A percentile compares a stretch with the other conserved stretches of the same genome.
Evolutionary conservation across 1,284 basidiomycete species (phyloP).

Genomic region (Earliella scabrosa): DNA sequence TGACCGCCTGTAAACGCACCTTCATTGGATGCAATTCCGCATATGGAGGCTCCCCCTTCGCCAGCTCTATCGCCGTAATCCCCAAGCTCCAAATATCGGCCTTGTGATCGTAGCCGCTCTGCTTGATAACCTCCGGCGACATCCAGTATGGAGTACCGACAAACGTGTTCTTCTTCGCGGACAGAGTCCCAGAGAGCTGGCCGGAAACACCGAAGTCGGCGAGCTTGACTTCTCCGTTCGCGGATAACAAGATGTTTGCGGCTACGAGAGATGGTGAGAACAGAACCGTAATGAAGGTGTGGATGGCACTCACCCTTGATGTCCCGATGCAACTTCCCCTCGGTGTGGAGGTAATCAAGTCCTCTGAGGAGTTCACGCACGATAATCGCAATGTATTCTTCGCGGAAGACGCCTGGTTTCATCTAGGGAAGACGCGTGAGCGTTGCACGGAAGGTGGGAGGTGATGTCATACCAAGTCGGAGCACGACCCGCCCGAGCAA

Average conservation of each 20-base stretch:
- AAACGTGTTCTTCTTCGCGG: conserved; percentile 99
- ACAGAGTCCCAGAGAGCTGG: conserved; percentile 94
- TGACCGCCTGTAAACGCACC: conserved; percentile 44
- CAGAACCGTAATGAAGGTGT: not conserved
- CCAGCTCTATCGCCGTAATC: conserved; percentile 97
- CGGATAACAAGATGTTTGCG: conserved; percentile 93
- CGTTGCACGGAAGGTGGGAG: conserved; percentile 12
- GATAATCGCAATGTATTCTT: conserved; percentile 99
- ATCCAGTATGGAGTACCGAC: conserved; percentile 99
- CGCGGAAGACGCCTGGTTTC: conserved; percentile 96
- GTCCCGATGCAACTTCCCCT: conserved; percentile 97
- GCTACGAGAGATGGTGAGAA: conserved; percentile 48
- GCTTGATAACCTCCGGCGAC: conserved; percentile 99
- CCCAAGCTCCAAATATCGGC: conserved; percentile 98
- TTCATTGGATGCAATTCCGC: conserved; percentile 99
- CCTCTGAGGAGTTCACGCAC: conserved; percentile 91
- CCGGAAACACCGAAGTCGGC: conserved; percentile 99
- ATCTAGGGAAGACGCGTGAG: conserved; percentile 60
- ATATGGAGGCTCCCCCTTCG: conserved; percentile 97
- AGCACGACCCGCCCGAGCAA: conserved; percentile 86
- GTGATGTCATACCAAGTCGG: conserved; percentile 66
- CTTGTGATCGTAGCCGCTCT: conserved; percentile 98
- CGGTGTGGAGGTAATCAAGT: conserved; percentile 93
- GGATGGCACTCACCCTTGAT: conserved; percentile 82
- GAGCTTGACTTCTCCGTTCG: conserved; percentile 96